phyloP scores from a whole-genome alignment of 176 grass and related monocot genomes.

The Microstegium vimineum region DNA sequence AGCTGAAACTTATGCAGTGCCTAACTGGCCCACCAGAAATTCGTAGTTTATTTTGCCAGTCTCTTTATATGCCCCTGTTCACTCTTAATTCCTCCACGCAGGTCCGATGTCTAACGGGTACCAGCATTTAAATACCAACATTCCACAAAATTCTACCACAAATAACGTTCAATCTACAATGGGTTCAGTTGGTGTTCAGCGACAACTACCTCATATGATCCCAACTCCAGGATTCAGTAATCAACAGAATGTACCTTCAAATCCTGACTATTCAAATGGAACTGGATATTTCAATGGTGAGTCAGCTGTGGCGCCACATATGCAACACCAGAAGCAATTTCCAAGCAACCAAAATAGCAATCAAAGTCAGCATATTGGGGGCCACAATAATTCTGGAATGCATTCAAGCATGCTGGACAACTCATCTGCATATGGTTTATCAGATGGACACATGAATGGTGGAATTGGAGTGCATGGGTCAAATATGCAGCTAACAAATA shows the following conservation, averaged over 20 bases:
- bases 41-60: slow-evolving; percentile 3
- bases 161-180: slow-evolving; percentile 49
- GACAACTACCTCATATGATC: slow-evolving; percentile 84
- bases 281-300: slow-evolving; percentile 73
- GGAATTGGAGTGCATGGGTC: slow-evolving; percentile 66
- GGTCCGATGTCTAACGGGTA: slow-evolving; percentile 71
- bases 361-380: slow-evolving; percentile 55
- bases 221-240: slow-evolving; percentile 86
- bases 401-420: slow-evolving; percentile 70
- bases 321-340: slow-evolving; percentile 84
- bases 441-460: slow-evolving; percentile 74
- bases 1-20: slow-evolving; percentile 17
- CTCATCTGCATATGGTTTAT: slow-evolving; percentile 65
- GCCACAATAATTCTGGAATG: slow-evolving; percentile 56
- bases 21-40: not conserved
- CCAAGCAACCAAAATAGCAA: slow-evolving; percentile 54
- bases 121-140: slow-evolving; percentile 53
- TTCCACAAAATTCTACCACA: slow-evolving; percentile 55
- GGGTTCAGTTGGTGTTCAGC: slow-evolving; percentile 55
- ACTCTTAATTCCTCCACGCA: slow-evolving; percentile 35
- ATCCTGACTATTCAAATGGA: slow-evolving; percentile 81
- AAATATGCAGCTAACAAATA: slow-evolving; percentile 67
- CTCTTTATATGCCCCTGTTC: slow-evolving; percentile 5
- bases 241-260: slow-evolving; percentile 55
- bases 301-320: slow-evolving; percentile 44